A percentile compares a stretch with the other conserved stretches of the same genome.
Evolutionary conservation across 345 rosid genomes (phyloP).

Genomic region (Iberis pinnata): DNA sequence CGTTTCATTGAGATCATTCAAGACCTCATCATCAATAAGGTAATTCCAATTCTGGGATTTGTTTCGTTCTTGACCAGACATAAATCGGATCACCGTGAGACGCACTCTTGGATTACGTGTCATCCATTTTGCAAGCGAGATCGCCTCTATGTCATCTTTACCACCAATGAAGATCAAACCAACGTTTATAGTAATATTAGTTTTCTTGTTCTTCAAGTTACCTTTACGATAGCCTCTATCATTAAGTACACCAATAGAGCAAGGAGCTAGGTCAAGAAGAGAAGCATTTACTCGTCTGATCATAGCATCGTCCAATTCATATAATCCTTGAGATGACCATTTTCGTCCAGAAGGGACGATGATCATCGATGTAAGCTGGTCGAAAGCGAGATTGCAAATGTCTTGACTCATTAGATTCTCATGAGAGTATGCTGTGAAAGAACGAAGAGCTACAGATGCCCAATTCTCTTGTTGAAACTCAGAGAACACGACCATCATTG

Average conservation of each 20-base stretch:
- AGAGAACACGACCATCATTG: conserved; percentile 32
- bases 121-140: conserved; percentile 44
- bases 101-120: conserved; percentile 21
- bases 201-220: conserved; percentile 9
- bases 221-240: conserved; percentile 13
- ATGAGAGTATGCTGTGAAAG: conserved; percentile 39
- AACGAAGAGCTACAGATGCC: conserved; percentile 15
- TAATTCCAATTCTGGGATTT: conserved; percentile 30
- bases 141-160: conserved; percentile 52
- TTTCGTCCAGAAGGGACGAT: conserved; percentile 42
- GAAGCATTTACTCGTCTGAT: conserved; percentile 23
- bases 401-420: conserved; percentile 46
- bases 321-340: conserved; percentile 36
- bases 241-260: conserved; percentile 27
- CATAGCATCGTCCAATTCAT: conserved; percentile 23
- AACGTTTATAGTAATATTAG: background rate
- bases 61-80: conserved; percentile 1
- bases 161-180: conserved; percentile 56
- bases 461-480: conserved; percentile 27
- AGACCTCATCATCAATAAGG: conserved; percentile 29
- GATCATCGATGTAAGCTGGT: conserved; percentile 34
- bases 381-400: conserved; percentile 41
- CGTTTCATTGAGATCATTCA: conserved; percentile 29
- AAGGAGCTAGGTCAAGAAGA: conserved; percentile 27
- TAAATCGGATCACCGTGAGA: conserved; percentile 32